Evolutionary conservation across 345 rosid species (phyloP).

Genomic region (Firmiana major): DNA sequence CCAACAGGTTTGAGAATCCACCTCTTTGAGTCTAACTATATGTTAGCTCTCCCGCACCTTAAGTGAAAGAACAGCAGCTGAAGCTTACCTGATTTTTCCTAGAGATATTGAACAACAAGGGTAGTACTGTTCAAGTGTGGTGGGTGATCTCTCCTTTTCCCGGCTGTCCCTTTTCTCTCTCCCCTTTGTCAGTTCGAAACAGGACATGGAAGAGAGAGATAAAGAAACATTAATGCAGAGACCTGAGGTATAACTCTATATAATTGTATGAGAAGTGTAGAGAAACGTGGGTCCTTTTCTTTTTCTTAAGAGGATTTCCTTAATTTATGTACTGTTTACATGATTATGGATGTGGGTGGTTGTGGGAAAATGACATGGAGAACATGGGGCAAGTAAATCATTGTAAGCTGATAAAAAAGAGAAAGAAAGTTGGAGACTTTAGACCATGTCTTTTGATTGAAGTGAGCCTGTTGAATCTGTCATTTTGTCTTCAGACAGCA

Average conservation of each 20-base stretch:
- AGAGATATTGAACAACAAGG: not conserved
- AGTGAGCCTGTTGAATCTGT: slow-evolving; percentile 8
- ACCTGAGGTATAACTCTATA: not conserved
- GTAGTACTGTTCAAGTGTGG: slow-evolving; percentile 1
- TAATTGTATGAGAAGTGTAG: not conserved
- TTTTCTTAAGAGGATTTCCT: not conserved
- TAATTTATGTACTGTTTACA: not conserved
- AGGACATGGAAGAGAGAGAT: not conserved
- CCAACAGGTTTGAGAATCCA: not conserved
- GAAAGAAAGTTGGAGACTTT: not conserved
- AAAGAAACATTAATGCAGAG: not conserved
- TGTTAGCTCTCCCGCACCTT: not conserved
- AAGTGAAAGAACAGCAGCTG: not conserved
- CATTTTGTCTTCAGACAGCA: slow-evolving; percentile 8
- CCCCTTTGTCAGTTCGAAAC: slow-evolving; percentile 24
- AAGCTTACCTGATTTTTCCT: not conserved
- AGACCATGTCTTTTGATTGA: slow-evolving; percentile 17
- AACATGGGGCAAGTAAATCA: not conserved
- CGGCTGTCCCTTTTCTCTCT: slow-evolving; percentile 6
- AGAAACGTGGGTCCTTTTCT: too few species aligned
- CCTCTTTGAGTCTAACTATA: not conserved
- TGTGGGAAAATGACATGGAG: not conserved
- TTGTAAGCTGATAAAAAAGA: not conserved
- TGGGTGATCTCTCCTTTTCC: not conserved
- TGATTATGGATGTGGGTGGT: not conserved